Base-by-base conservation (phyloP, 2,329 filamentous ascomycete genomes). In the Dactylonectria macrodidyma region DNA sequence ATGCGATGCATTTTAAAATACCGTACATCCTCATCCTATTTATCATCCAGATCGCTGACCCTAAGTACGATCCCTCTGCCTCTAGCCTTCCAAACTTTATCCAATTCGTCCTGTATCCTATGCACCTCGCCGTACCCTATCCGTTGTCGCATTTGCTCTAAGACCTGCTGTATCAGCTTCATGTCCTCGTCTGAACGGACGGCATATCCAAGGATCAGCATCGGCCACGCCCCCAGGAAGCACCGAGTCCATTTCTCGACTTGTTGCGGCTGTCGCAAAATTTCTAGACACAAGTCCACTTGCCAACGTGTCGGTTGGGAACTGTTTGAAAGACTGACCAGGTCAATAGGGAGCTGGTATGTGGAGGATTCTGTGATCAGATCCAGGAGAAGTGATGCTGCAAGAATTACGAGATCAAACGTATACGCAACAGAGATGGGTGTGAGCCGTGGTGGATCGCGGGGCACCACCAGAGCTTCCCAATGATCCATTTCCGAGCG, bases 151-250 rank as follows among this genome's bases (percentile, higher is more conserved):
- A 47, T 52, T 19, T 22, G 41, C 30, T 8, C 22, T 19, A 60
- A 47, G 26, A 60, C 16, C 8, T 52, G 19, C 34, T 47, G 34
- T 33, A 60, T 59, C 34, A 64, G 12, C 12, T 19, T 46, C 14
- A 64, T 64, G 4, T 69, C 63, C 5, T 60, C 59, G 8, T 66
- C 67, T 5, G 34, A 38, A 19, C 7, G 41, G 14, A 69, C 63
- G 3, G 59, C 63, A 44, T 66, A 60, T n/a, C 67, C 67, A 19
- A 69, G 44, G 12, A 69, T 69, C 50, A 69, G 19, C 41, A 67
- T 57, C 4, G 67, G 67, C 67, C 67, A 69, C 16, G 64, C 56
- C n/a, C 48, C 67, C 2, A 69, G n/a, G 26, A 59, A 69, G 8
- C 55, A 56, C 5, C 55, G 8, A 22, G 54, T 67, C 67, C 63